These are phyloP conservation scores for Zhuliangozyma parablackwelliae DNA, from an alignment of 1,139 yeast species.

Conservation along the genomic window DNA sequence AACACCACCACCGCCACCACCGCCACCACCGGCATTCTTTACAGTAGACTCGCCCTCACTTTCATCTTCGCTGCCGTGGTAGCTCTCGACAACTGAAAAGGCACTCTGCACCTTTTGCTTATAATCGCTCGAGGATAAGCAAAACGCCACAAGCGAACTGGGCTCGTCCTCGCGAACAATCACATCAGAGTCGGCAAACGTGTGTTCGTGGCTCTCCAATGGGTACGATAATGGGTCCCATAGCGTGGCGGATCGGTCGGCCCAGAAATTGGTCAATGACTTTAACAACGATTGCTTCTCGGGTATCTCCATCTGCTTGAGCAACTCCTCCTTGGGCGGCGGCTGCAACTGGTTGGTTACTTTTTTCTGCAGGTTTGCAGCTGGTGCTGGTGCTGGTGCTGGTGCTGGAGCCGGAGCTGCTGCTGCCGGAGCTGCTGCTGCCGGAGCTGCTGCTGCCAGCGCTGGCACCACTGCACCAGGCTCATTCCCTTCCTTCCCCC, in stretches of 20 bases:
- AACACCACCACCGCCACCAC: neutral
- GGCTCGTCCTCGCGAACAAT: conserved; percentile 97
- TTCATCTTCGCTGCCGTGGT: conserved; percentile 5
- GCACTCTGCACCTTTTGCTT: conserved; percentile 53
- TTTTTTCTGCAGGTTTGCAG: neutral
- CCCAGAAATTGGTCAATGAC: conserved; percentile 91
- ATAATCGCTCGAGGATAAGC: conserved; percentile 82
- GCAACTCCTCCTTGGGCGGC: neutral
- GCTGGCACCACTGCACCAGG: conserved; percentile 9
- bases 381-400: neutral
- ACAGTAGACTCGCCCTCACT: neutral
- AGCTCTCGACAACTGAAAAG: conserved; percentile 23
- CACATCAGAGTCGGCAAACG: conserved; percentile 90
- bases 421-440: no score
- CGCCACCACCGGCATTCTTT: conserved; percentile 3
- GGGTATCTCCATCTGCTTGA: conserved; percentile 20
- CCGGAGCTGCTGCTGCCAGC: neutral
- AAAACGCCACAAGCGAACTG: conserved; percentile 87
- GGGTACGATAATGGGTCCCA: conserved; percentile 95
- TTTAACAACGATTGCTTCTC: conserved; percentile 78
- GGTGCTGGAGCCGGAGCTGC: conserved; percentile 1
- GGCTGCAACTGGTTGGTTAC: neutral
- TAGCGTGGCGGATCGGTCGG: conserved; percentile 89
- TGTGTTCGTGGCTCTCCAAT: conserved; percentile 73
- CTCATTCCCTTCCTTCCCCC: conserved; percentile 1